Evolutionary conservation across 2,329 filamentous ascomycete genomes (phyloP).

Genomic region (Fusarium robinianum): DNA sequence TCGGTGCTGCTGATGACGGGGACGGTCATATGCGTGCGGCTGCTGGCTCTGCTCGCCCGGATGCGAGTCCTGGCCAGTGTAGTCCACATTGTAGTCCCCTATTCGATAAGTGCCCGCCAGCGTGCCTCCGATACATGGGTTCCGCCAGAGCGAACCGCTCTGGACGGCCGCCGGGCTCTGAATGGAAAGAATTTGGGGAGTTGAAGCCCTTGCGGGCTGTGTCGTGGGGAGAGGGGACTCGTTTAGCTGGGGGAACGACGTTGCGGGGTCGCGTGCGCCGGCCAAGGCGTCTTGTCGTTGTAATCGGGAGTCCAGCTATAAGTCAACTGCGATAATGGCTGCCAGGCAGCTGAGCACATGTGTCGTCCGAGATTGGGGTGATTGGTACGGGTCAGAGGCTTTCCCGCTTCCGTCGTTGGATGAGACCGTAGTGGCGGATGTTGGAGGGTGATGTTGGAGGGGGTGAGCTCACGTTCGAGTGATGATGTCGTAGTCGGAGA

Average conservation of each 20-base stretch:
- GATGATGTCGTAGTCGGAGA: conserved; percentile 26
- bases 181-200: conserved; percentile 61
- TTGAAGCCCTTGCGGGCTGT: conserved; percentile 59
- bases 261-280: conserved; percentile 35
- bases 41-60: conserved; percentile 67
- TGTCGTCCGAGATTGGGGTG: conserved; percentile 28
- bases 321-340: conserved; percentile 35
- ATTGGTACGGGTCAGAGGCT: conserved; percentile 34
- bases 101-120: conserved; percentile 76
- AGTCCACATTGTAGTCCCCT: conserved; percentile 75
- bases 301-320: conserved; percentile 32
- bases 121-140: conserved; percentile 73
- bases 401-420: conserved; percentile 37
- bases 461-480: conserved; percentile 28
- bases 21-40: conserved; percentile 63
- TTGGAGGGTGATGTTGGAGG: conserved; percentile 32
- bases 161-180: conserved; percentile 70
- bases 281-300: conserved; percentile 26
- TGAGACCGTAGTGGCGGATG: conserved; percentile 31
- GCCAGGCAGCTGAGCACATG: conserved; percentile 35
- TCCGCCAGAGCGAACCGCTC: conserved; percentile 77
- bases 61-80: conserved; percentile 70
- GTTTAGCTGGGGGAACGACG: conserved; percentile 32
- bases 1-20: conserved; percentile 49
- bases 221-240: conserved; percentile 40